Base-by-base conservation (phyloP, 768 basidiomycete species). In the Boletus reticuloceps region DNA sequence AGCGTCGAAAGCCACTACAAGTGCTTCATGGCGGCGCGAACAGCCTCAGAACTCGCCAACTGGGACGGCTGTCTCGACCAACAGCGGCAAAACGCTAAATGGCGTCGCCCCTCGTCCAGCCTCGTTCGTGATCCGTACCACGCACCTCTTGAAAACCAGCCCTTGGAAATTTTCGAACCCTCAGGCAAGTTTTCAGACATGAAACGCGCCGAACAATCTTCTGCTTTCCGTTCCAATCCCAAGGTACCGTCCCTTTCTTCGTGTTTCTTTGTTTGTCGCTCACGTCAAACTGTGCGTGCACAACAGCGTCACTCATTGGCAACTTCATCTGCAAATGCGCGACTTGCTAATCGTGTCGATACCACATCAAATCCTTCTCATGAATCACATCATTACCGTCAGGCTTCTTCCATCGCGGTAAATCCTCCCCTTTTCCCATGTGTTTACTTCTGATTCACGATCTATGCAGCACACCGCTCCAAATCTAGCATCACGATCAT, bases 21-120 rank as follows among this genome's bases (percentile, higher is more conserved):
- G 10, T 19, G 11, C 41, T 3, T 8, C 7, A 68, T 68, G 66
- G 39, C 53, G 8, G 48, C 62, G 39, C 55, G 53, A 32, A 54
- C 54, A 9, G 42, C 38, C 20, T 53, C 64, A 41, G 59, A 67
- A 16, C 46, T 54, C 31, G 52, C 58, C 5, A 51, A 43, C 29
- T 64, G 61, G 66, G 61, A 67, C 16, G 48, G 53, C 17, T 58
- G 29, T 48, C 60, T 49, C 44, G 45, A 55, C 54, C 52, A 53
- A 27, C 39, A 47, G 9, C 61, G 43, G 13, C 51, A 56, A 55
- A 38, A 14, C 29, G 29, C 56, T 5, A 54, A 47, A 45, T 51
- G 53, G 61, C 32, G 39, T 46, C 49, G 12, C 51, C 57, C 64
- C 27, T 52, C 63, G n/a, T 42, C 58, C 42, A 49, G 8, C 31